Evolutionary conservation across 805 yeast genomes (phyloP), one percentile per base, ranked within the genome.

Genomic region (Lachancea kluyveri): DNA sequence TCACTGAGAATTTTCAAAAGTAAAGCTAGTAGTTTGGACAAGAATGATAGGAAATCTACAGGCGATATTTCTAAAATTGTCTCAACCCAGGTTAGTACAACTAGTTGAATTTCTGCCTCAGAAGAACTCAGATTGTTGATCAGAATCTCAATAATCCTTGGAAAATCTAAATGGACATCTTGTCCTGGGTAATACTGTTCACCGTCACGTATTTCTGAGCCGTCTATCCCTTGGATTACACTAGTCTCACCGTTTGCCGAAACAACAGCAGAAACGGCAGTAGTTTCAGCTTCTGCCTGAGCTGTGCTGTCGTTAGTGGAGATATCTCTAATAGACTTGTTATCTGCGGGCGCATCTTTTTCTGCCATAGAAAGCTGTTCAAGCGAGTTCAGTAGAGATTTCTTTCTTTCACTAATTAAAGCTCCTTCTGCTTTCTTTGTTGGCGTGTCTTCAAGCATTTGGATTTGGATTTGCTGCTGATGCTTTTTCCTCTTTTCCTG

Each of bases 61-160:
- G 96, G 90, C 0, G 90, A 76, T 4, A 54, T 74, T 10, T 72
- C 74, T 16, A 92, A 59, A 20, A 92, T 64, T 11, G 77, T 77
- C 33, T 74, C 77, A 10, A 92, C 60, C 98, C 98, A 92, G 28
- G 76, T 74, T 30, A 90, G 63, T 0, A 85, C 85, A 3, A 82
- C 83, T 19, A 78, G 57, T 54, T 85, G 94, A 26, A 88, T 82
- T 45, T 84, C 84, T 26, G 72, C 74, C 39, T 77, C 86, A 1
- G 81, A 68, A 2, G 79, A 74, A 40, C 83, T 84, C 31, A 92
- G 64, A 40, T 85, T 84, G 2, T 86, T 74, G n/a, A 90, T 73
- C 29, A 92, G 57, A 24, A 90, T 85, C 29, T 79, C 85, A 21
- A 87, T 78, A 26, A 90, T 78, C 42, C 76, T 79, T 4, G 90